Conservation (phyloP, 2,329 filamentous ascomycete species). For the Cladosporium sp. region DNA sequence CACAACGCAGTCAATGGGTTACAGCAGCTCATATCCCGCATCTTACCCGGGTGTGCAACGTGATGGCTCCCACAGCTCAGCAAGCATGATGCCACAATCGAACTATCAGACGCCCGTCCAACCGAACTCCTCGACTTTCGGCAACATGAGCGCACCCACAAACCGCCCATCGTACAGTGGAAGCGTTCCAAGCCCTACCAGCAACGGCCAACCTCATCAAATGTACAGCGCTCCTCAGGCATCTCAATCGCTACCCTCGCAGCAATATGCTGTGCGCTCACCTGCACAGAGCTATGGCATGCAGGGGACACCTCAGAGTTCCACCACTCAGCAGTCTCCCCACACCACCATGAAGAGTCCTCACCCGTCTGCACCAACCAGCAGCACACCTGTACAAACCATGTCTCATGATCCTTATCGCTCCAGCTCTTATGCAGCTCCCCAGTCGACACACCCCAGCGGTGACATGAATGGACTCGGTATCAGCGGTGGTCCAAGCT, state of each 20-base stretch:
- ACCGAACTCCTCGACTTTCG: constrained; percentile 30
- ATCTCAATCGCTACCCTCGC: constrained; percentile 23
- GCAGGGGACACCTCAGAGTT: constrained; percentile 33
- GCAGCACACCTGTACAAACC: constrained; percentile 14
- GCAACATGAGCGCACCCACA: constrained; percentile 28
- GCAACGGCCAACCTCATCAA: constrained; percentile 32
- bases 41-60: constrained; percentile 33
- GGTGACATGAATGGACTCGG: constrained; percentile 37
- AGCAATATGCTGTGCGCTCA: constrained; percentile 36
- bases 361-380: constrained; percentile 22
- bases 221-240: constrained; percentile 30
- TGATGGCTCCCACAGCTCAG: constrained; percentile 30
- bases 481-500: constrained; percentile 32
- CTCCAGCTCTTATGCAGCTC: constrained; percentile 23
- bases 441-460: constrained; percentile 30
- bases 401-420: constrained; percentile 20
- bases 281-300: constrained; percentile 35
- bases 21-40: constrained; percentile 33
- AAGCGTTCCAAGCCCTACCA: constrained; percentile 24
- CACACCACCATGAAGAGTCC: constrained; percentile 35
- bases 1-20: constrained; percentile 31
- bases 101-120: constrained; percentile 34
- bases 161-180: constrained; percentile 34
- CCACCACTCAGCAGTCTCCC: constrained; percentile 33
- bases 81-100: constrained; percentile 32